Conservation (phyloP, 495 filamentous ascomycete species). For the Pyrenopolyporus hunteri region DNA sequence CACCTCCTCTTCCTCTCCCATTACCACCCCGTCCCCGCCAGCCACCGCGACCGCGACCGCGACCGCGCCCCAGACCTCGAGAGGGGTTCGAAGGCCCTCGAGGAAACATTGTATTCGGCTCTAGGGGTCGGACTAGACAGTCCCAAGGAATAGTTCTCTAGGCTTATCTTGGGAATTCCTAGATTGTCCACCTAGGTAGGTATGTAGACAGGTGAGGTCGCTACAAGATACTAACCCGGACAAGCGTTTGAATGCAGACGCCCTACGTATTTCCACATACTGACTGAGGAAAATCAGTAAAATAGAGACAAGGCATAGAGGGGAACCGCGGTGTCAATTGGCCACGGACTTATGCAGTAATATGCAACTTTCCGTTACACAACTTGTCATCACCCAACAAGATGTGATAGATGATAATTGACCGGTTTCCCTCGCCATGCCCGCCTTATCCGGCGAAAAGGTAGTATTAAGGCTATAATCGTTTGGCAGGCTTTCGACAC, state of each 20-base stretch:
- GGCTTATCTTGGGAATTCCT: background rate
- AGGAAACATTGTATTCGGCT: constrained; percentile 9
- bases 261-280: background rate
- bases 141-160: background rate
- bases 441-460: background rate
- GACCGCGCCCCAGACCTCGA: constrained; percentile 3
- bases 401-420: background rate
- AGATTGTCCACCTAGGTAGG: background rate
- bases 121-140: background rate
- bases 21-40: background rate
- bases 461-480: too few relatives aligned
- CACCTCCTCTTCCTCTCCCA: background rate
- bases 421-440: background rate
- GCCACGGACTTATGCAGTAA: background rate
- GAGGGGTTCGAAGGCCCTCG: constrained; percentile 9
- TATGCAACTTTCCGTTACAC: constrained; percentile 12
- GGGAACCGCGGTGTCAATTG: background rate
- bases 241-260: too few relatives aligned
- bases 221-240: too few relatives aligned
- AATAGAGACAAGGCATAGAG: background rate
- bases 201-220: background rate
- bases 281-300: background rate
- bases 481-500: too few relatives aligned
- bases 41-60: background rate
- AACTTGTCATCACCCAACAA: background rate